Evolutionary conservation across 208 protist genomes (phyloP), one percentile per base, ranked within the genome.

Genomic region (Leishmania arabica): DNA sequence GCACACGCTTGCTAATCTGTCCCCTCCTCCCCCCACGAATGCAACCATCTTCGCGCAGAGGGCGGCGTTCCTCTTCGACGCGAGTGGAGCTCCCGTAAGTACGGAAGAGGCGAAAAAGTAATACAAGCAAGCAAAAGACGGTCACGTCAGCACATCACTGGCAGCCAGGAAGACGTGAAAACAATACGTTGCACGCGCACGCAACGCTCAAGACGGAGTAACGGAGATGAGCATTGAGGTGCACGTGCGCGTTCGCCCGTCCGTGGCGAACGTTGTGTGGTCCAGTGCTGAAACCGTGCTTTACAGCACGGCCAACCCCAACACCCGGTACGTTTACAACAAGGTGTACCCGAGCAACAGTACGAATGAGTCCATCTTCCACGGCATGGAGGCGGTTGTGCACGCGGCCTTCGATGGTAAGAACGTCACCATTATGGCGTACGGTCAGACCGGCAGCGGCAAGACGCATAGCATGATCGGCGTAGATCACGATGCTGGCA

Each of bases 391-490:
- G 82, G 85, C 93, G 3, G 80, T 97, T 77, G 90, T 98, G 58
- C 80, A 96, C 53, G 89, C 93, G 49, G 92, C 92, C 47, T 86
- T 97, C 24, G 86, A 93, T 65, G 95, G 95, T 34, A 91, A 88
- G 64, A 96, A 96, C 82, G 86, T 92, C 3, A 95, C 89, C 11
- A 84, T 98, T 31, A 90, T 97, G 79, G 92, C 94, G 7, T 98
- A 98, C 81, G 96, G 96, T 0, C 95, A 98, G 86, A 98, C 95
- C 0, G 95, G 97, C 27, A 98, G 95, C 76, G 98, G 98, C 72
- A 98, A 98, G 85, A 97, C 95, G 49, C 89, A 98, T 83, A 96
- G 92, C 74, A 98, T 98, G 95, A 90, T 93, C 68, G 93, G 91
- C 21, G 77, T 92, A 37, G 79, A 87, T 31, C 81, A 90, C 6